Conservation (phyloP, 192 early-diverging fungal genomes). For the Fimicolochytrium jonesii region DNA sequence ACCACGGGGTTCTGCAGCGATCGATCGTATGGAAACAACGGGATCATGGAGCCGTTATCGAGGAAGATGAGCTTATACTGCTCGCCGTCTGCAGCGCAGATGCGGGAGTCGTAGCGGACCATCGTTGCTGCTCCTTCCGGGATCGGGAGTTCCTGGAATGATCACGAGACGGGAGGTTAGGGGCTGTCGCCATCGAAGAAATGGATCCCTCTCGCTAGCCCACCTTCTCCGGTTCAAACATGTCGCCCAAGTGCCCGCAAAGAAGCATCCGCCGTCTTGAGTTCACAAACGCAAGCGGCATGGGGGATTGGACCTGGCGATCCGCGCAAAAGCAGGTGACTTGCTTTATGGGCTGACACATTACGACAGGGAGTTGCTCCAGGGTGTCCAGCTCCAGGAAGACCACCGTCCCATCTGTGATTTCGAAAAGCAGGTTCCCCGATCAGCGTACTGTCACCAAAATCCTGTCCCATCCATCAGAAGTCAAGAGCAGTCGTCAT, state of each 20-base stretch:
- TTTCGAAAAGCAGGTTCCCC: no score
- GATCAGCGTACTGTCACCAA: no score
- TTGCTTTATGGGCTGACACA: constrained; percentile 27
- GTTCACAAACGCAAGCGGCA: constrained; percentile 40
- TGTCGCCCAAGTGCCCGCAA: constrained; percentile 27
- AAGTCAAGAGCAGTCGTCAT: constrained; percentile 1
- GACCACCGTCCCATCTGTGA: constrained; percentile 61
- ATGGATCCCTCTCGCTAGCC: neutral
- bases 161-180: no score
- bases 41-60: constrained; percentile 31
- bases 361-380: constrained; percentile 8
- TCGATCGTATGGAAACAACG: constrained; percentile 53
- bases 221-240: constrained; percentile 48
- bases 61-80: constrained; percentile 67
- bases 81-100: constrained; percentile 68
- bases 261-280: constrained; percentile 35
- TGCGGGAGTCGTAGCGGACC: constrained; percentile 43
- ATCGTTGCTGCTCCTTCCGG: constrained; percentile 58
- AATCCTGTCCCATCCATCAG: no score
- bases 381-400: constrained; percentile 55
- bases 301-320: constrained; percentile 29
- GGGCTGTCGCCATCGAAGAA: no score
- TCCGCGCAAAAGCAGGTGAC: constrained; percentile 38
- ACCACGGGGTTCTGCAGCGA: constrained; percentile 54
- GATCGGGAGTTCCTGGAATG: constrained; percentile 65